These are phyloP conservation scores for Penicillium alfredii DNA, from an alignment of 495 filamentous ascomycete species.

Conservation along the genomic window DNA sequence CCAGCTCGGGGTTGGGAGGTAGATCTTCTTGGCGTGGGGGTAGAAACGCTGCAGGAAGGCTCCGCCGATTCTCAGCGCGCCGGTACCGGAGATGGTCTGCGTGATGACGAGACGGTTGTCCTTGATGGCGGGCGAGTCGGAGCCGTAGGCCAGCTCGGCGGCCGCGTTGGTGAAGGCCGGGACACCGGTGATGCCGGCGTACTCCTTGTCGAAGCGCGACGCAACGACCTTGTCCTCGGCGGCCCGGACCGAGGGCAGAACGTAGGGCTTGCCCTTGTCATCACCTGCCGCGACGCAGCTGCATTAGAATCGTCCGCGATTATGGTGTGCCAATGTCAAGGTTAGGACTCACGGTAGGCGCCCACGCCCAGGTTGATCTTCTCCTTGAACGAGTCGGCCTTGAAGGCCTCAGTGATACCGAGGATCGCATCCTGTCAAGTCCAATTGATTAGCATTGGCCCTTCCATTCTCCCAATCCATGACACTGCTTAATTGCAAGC, in stretches of 20 bases:
- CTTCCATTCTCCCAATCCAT: slow-evolving; percentile 1
- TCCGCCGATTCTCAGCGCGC: slow-evolving; percentile 88
- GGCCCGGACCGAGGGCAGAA: slow-evolving; percentile 84
- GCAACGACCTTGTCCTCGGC: slow-evolving; percentile 84
- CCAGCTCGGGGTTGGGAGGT: slow-evolving; percentile 94
- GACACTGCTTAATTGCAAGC: too few species aligned
- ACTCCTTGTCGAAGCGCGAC: slow-evolving; percentile 85
- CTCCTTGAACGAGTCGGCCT: slow-evolving; percentile 81
- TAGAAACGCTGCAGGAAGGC: slow-evolving; percentile 89
- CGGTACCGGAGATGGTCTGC: slow-evolving; percentile 96
- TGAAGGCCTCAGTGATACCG: slow-evolving; percentile 99
- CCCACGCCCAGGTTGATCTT: slow-evolving; percentile 94
- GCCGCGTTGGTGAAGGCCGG: slow-evolving; percentile 90
- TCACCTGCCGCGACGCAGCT: slow-evolving; percentile 52
- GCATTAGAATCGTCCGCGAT: slow-evolving; percentile 11
- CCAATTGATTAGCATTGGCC: slow-evolving; percentile 26
- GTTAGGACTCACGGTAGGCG: slow-evolving; percentile 42
- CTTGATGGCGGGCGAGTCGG: slow-evolving; percentile 66
- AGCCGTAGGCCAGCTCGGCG: slow-evolving; percentile 82
- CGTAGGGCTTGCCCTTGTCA: slow-evolving; percentile 93
- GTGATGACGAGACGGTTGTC: slow-evolving; percentile 83
- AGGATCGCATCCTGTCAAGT: slow-evolving; percentile 64
- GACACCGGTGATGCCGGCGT: slow-evolving; percentile 93
- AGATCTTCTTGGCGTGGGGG: slow-evolving; percentile 85
- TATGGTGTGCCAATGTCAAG: background rate